Base-by-base conservation (phyloP, 1,284 basidiomycete genomes). In the Veloboletus limbatus region DNA sequence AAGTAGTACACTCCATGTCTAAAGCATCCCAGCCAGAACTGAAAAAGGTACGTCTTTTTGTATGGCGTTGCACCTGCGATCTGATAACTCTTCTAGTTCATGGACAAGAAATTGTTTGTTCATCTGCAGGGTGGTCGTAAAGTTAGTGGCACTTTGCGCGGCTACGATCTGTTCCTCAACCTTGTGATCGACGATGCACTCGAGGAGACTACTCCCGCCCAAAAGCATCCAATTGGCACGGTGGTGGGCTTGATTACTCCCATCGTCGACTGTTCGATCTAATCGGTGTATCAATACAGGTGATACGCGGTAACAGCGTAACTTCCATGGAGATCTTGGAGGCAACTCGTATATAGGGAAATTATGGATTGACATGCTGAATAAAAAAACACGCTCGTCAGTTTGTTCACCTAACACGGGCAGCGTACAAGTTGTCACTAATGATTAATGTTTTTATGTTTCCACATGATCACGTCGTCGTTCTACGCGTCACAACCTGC, bases 91-190 rank as follows among this genome's bases (percentile, higher is more conserved):
- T 44, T 48, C 56, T 65, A 97, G 89, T 99, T 97, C 68, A 97
- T 99, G 91, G 97, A 99, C 81, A 97, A 97, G 76, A 90, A 88
- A 59, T 75, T 98, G 57, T 94, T 93, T 69, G 78, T 99, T 62
- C 86, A 97, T 73, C 77, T 99, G 7, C 96, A 99, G 67, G 97
- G 95, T 44, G 93, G 93, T 48, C 87, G 97, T 60, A 93, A 92
- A 77, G 88, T 99, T 60, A 92, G 91, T 69, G 97, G 96, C 47
- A 86, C 85, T n/a, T 73, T 99, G 46, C 85, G 97, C 53, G 97
- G 97, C 30, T 99, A 96, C 70, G 97, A 99, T 76, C 88, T 99
- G 59, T 99, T 99, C 76, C 75, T 99, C 67, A 99, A 99, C 69
- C 79, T 99, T 33, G 96, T 99, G 51, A 83, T 99, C 64, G 96